Evolutionary conservation across 768 basidiomycete genomes (phyloP).

Genomic region (Multifurca ochricompacta): DNA sequence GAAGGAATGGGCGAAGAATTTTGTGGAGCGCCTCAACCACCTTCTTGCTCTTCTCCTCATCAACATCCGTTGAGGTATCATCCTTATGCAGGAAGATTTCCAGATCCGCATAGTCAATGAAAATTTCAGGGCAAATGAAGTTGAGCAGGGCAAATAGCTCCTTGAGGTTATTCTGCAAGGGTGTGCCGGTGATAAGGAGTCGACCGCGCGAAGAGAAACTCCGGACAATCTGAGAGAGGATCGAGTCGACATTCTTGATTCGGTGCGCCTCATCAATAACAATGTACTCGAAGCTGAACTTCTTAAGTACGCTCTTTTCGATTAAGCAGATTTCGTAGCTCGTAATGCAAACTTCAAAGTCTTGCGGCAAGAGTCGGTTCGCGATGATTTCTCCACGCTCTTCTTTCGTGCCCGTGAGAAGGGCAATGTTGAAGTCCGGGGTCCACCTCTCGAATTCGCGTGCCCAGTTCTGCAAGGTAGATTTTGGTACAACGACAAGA

Average conservation of each 20-base stretch:
- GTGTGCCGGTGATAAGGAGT: constrained; percentile 93
- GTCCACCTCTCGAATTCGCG: constrained; percentile 92
- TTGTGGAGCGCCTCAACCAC: constrained; percentile 97
- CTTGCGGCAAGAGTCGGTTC: constrained; percentile 68
- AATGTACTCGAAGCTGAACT: constrained; percentile 96
- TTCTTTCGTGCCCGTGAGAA: constrained; percentile 83
- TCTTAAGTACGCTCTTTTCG: constrained; percentile 86
- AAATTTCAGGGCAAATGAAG: constrained; percentile 96
- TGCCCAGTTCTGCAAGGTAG: constrained; percentile 94
- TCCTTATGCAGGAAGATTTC: constrained; percentile 94
- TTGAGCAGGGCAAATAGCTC: constrained; percentile 89
- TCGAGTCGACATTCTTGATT: constrained; percentile 98
- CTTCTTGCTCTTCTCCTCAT: constrained; percentile 82
- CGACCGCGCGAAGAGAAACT: constrained; percentile 83
- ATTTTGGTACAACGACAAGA: constrained; percentile 96
- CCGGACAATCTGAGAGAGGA: constrained; percentile 90
- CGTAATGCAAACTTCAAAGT: constrained; percentile 93
- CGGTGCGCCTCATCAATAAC: constrained; percentile 98
- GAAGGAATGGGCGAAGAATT: constrained; percentile 89
- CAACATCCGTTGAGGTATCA: constrained; percentile 51
- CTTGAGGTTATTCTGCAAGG: constrained; percentile 93
- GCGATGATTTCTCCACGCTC: constrained; percentile 81
- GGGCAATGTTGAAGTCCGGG: constrained; percentile 73
- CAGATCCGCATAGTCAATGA: constrained; percentile 83
- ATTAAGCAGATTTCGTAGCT: constrained; percentile 96